Base-by-base conservation (phyloP, 2,329 filamentous ascomycete species). In the Paracoccidioides brasiliensis region DNA sequence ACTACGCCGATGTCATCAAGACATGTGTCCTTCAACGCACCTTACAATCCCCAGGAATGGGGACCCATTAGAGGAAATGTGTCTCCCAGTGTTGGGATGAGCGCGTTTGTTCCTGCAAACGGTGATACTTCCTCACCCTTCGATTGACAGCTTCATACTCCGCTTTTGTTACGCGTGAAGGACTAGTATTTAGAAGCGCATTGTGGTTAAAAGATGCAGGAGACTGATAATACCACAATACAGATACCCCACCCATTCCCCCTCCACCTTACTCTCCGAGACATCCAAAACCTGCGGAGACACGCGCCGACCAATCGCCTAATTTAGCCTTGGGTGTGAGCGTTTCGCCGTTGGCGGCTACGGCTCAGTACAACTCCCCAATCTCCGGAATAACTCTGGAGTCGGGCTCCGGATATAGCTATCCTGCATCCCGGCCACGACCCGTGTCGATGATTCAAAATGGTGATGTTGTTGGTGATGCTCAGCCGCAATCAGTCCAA, bases 31-130 rank as follows among this genome's bases (percentile, higher is more conserved):
- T 76, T 74, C 59, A 74, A 64, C 62, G 67, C 71, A 30, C 69
- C 72, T 7, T 77, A 77, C 58, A 75, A 77, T 59, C 75, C 75
- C 40, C 73, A 73, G 58, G 72, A 76, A 66, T 77, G 75, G 75
- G 73, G 70, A 0, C 70, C 71, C 22, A 68, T 72, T 45, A 66
- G 66, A 15, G 64, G 15, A 33, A 41, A 42, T 28, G 37, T 33
- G 9, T 61, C 66, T 28, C 56, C 64, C 44, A 62, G 61, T 40
- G 53, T 58, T 43, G 63, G 63, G 37, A 64, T 67, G 52, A 55
- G 64, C 44, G 53, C 62, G 38, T 68, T 68, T 64, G 52, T 62
- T 10, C 67, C 65, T 51, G 55, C 61, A 40, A 65, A 61, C 50
- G 64, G 60, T 57, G 58, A 60, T 65, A 60, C 66, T 64, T 33